Evolutionary conservation across 2,329 filamentous ascomycete species (phyloP).

Genomic region (Beauveria brongniartii): DNA sequence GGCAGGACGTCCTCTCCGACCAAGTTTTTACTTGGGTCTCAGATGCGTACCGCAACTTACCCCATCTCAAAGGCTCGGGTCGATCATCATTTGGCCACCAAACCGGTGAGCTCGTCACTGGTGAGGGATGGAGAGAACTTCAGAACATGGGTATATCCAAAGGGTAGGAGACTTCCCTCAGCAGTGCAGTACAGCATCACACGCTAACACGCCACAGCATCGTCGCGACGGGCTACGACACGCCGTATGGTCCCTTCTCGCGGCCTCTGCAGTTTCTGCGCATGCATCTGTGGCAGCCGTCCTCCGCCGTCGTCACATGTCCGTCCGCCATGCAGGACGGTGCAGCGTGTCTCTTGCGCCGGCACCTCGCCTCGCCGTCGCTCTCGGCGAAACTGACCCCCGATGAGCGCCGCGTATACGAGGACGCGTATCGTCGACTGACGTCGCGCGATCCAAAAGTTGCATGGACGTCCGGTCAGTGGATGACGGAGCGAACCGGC

Average conservation of each 20-base stretch:
- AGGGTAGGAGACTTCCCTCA: constrained; percentile 29
- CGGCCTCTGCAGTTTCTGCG: constrained; percentile 52
- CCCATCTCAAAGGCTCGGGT: constrained; percentile 47
- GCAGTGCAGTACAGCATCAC: neutral
- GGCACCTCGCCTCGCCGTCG: constrained; percentile 29
- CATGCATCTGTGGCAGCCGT: constrained; percentile 50
- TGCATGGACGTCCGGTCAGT: constrained; percentile 66
- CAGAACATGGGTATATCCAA: constrained; percentile 50
- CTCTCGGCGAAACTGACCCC: constrained; percentile 21
- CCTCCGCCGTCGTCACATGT: constrained; percentile 54
- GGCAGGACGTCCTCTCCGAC: constrained; percentile 43
- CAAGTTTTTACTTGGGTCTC: constrained; percentile 49
- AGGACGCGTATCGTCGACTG: constrained; percentile 44
- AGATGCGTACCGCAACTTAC: constrained; percentile 58
- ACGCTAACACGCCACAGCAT: constrained; percentile 27
- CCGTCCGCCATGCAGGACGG: constrained; percentile 62
- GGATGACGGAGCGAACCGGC: constrained; percentile 67
- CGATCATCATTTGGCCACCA: constrained; percentile 55
- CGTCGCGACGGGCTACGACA: constrained; percentile 53
- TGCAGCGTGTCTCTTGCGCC: constrained; percentile 42
- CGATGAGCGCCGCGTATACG: constrained; percentile 35
- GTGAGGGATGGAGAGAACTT: constrained; percentile 57
- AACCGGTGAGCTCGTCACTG: constrained; percentile 51
- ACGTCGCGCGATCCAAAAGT: constrained; percentile 38
- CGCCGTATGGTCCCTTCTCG: constrained; percentile 39